Base-by-base conservation (phyloP, 169 alveolate genomes). In the Plasmodium yoelii region DNA sequence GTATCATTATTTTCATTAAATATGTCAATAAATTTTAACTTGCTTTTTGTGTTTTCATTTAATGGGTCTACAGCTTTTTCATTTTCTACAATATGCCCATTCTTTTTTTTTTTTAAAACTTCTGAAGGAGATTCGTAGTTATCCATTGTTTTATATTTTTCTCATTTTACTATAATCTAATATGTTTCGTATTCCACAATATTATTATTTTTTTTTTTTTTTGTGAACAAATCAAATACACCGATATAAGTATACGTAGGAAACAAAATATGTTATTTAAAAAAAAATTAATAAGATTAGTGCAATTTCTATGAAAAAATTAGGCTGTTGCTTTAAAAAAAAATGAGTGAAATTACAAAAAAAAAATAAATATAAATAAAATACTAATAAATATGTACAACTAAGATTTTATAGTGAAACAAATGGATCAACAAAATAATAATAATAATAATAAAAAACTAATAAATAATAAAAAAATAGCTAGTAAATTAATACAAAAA, bases 101-200 rank as follows among this genome's bases (percentile, higher is more conserved):
- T 49, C 28, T 61, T 5, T 12, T 47, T 49, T 51, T 75, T 75
- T 22, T 75, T 75, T 63, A 75, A 75, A 75, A 75, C 69, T 53
- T 75, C 88, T 51, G 88, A 75, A 55, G 88, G 88, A 7, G 88
- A 75, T 28, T 75, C 88, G 68, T 75, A 75, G 46, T 63, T 49
- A 15, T 75, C 88, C 88, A 75, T 75, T 26, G 28, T 57, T 28
- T 44, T 12, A 34, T 34, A 34, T 34, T 0, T 15, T 15, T 70
- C 34, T 49, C 84, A 70, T 70, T 28, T 22, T 70, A 55, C 12
- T 10, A 46, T 9, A 13, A 57, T 24, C 12, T 51, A 13, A n/a
- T 13, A 51, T n/a, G n/a, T n/a, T 57, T 15, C n/a, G 65, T 34
- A 34, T 34, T 34, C 42, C 42, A 34, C 42, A 7, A 34, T 34